Conservation (phyloP, 108 stramenopile genomes). For the Aureococcus anophagefferens region DNA sequence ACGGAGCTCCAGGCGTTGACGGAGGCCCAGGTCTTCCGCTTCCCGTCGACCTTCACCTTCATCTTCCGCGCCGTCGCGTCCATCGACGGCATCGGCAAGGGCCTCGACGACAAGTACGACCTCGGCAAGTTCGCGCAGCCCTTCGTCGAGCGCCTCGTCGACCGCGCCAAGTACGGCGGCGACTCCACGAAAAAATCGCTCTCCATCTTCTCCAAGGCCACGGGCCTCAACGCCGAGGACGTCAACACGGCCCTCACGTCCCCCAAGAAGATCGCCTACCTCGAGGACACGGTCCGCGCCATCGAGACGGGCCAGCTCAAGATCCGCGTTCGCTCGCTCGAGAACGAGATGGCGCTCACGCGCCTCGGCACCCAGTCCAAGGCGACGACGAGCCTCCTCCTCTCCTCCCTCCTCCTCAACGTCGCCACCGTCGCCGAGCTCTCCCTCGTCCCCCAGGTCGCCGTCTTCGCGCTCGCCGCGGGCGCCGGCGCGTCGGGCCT, state of each 20-base stretch:
- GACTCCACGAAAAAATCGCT: slow-evolving; percentile 47
- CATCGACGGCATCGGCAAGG: slow-evolving; percentile 92
- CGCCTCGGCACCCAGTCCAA: slow-evolving; percentile 67
- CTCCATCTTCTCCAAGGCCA: slow-evolving; percentile 60
- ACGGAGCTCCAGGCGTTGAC: slow-evolving; percentile 63
- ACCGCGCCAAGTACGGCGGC: slow-evolving; percentile 5
- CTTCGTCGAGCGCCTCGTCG: slow-evolving; percentile 77
- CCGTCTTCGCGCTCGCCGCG: not conserved
- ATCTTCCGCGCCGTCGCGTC: slow-evolving; percentile 93
- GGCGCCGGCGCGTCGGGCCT: not conserved
- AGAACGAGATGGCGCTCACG: slow-evolving; percentile 80
- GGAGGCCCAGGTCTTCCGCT: slow-evolving; percentile 74
- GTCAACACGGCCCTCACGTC: slow-evolving; percentile 60
- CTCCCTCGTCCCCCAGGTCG: not conserved
- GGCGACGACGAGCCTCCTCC: slow-evolving; percentile 60
- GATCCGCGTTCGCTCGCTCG: slow-evolving; percentile 79
- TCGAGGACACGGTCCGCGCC: slow-evolving; percentile 72
- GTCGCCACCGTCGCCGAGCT: slow-evolving; percentile 44
- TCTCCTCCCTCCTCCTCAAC: slow-evolving; percentile 61
- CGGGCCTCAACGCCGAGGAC: slow-evolving; percentile 64
- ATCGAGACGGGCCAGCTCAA: slow-evolving; percentile 79
- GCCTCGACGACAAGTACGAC: slow-evolving; percentile 70
- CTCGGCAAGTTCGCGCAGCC: slow-evolving; percentile 86
- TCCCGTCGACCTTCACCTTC: slow-evolving; percentile 91
- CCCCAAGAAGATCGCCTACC: slow-evolving; percentile 74